A percentile compares a stretch with the other conserved stretches of the same genome.
phyloP scores from a whole-genome alignment of 768 basidiomycete species.

The Suillus cothurnatus region DNA sequence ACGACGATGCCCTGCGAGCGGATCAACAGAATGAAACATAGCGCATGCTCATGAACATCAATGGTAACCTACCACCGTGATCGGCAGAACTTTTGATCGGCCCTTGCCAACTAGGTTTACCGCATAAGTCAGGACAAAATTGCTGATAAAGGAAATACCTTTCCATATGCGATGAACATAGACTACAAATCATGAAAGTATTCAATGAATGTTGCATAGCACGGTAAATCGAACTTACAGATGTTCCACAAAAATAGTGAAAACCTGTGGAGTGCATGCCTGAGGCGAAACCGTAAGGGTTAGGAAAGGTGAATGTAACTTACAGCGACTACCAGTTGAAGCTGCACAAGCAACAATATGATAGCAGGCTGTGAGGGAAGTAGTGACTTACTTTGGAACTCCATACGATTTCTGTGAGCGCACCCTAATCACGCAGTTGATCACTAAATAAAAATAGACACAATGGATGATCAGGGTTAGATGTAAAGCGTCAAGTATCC shows the following conservation, averaged over 20 bases:
- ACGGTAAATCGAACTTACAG: neutral
- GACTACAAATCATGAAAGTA: neutral
- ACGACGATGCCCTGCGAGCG: neutral
- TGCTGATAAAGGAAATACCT: neutral
- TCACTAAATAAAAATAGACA: slow-evolving; percentile 40
- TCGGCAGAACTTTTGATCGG: neutral
- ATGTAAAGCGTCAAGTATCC: slow-evolving; percentile 40
- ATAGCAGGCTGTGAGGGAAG: neutral
- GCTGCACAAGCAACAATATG: neutral
- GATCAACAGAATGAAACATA: neutral
- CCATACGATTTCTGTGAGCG: slow-evolving; percentile 35
- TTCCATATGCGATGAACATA: slow-evolving; percentile 8
- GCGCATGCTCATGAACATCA: neutral
- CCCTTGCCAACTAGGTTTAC: neutral
- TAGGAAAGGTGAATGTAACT: neutral
- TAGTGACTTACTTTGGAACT: neutral
- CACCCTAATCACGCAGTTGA: slow-evolving; percentile 31
- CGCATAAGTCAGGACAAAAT: neutral
- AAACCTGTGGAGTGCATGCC: neutral
- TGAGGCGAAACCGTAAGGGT: too few relatives aligned
- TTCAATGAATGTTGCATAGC: too few relatives aligned
- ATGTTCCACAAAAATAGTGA: neutral
- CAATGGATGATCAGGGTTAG: slow-evolving; percentile 36
- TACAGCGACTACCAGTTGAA: neutral
- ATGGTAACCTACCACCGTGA: neutral